Evolutionary conservation across 306 rosid species (phyloP), one percentile per base, ranked within the genome.

Genomic region (Cucumis melo): DNA sequence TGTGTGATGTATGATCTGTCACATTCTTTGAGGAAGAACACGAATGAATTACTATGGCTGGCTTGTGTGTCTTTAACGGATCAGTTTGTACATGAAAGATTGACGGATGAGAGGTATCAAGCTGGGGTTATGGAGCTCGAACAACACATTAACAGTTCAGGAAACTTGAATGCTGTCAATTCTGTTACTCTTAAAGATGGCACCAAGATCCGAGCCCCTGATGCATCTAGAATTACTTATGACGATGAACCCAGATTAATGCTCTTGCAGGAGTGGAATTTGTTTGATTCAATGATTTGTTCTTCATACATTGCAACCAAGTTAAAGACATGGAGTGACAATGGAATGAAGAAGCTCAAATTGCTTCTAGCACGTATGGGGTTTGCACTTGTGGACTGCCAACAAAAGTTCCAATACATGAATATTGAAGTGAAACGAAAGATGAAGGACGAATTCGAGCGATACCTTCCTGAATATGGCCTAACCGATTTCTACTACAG

Each of bases 51-150:
- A 83, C 86, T 95, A 3, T 95, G 98, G 98, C 73, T 95, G 7
- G 90, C 98, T 51, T 95, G 99, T 44, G 86, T 95, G 19, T 85
- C 98, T 3, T 81, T 95, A 2, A 95, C 99, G 8, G 99, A 95
- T 81, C 99, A 95, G 75, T 95, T 90, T 73, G 87, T 92, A 8
- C 99, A 95, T 8, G 97, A 95, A 86, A 88, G 93, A 80, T 63
- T 95, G 10, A 95, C 96, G 0, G 96, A 90, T 56, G 99, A 95
- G 85, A 84, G 99, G 82, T 95, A 95, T 81, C 89, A 84, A 7
- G 95, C 89, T 20, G 99, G 97, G 8, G 96, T 95, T 3, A 90
- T 89, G 93, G 99, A 95, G 89, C 91, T 95, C 0, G 99, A 95
- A 79, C 96, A 92, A 78, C 89, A 88, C 44, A 89, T 95, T 0